These are phyloP conservation scores for Fragaria ananassa DNA, from an alignment of 306 rosid species.

Conservation along the genomic window DNA sequence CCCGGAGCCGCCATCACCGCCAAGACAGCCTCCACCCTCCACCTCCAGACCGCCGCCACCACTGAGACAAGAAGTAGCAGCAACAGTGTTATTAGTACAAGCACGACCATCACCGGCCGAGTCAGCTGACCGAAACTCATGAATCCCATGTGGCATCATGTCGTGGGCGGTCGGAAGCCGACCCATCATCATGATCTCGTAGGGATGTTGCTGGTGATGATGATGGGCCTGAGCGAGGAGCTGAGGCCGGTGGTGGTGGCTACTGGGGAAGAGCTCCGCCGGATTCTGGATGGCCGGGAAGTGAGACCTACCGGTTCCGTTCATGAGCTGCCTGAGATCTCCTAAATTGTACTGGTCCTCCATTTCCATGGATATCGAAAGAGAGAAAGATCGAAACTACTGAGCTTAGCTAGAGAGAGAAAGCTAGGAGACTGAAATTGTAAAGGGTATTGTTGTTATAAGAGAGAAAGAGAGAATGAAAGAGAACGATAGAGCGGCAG, in stretches of 20 bases:
- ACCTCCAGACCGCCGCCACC: constrained; percentile 53
- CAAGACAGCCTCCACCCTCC: constrained; percentile 42
- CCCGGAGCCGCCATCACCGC: constrained; percentile 57
- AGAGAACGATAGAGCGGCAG: constrained; percentile 54
- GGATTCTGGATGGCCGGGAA: constrained; percentile 34
- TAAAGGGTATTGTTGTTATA: constrained; percentile 2
- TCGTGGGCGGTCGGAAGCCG: constrained; percentile 47
- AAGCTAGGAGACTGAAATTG: constrained; percentile 4
- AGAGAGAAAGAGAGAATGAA: constrained; percentile 6
- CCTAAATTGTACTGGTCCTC: constrained; percentile 51
- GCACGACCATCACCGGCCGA: constrained; percentile 17
- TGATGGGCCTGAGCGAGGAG: constrained; percentile 14
- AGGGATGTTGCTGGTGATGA: constrained; percentile 19
- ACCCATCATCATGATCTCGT: constrained; percentile 71
- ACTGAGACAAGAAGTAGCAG: constrained; percentile 46
- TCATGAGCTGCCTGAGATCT: constrained; percentile 67
- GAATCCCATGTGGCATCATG: constrained; percentile 44
- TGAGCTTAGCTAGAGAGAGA: neutral
- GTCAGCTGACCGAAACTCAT: constrained; percentile 42
- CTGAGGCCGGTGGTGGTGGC: constrained; percentile 38
- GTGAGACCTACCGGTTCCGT: constrained; percentile 38
- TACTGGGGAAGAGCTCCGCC: constrained; percentile 54
- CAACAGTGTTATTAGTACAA: constrained; percentile 26
- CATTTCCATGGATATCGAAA: constrained; percentile 49
- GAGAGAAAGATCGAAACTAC: constrained; percentile 1